These are phyloP conservation scores for Tuctoria greenei DNA, from an alignment of 176 grass and related monocot species.

Conservation along the genomic window DNA sequence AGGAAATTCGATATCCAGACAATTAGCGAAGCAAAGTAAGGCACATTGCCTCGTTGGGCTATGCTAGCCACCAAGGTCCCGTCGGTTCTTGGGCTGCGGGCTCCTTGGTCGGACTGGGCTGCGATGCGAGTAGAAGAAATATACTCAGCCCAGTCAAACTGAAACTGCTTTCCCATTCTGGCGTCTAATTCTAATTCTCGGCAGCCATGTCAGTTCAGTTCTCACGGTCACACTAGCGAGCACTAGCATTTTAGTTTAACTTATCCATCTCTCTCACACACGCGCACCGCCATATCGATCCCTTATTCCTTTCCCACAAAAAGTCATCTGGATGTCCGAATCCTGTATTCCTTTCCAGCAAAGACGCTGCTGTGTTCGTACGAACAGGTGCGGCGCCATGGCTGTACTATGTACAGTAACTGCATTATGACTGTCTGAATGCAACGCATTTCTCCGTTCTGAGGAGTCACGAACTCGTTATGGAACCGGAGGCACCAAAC, in stretches of 20 bases:
- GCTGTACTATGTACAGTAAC: background rate
- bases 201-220: background rate
- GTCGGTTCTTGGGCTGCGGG: too few species aligned
- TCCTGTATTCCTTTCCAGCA: background rate
- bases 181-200: background rate
- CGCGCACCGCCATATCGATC: background rate
- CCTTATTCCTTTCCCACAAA: background rate
- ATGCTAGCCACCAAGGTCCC: too few species aligned
- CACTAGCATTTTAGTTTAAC: background rate
- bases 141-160: background rate
- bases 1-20: too few species aligned
- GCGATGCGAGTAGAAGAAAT: background rate
- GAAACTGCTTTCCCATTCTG: background rate
- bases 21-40: too few species aligned
- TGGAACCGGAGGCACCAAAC: background rate
- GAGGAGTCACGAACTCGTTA: background rate
- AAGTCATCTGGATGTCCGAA: background rate
- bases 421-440: background rate
- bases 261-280: slow-evolving; percentile 4
- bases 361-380: slow-evolving; percentile 8
- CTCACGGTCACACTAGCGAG: background rate
- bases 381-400: background rate
- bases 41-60: too few species aligned
- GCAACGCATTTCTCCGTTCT: slow-evolving; percentile 3
- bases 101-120: background rate